Percentiles rank a stretch among this genome's conserved stretches.
Conservation (phyloP, 495 filamentous ascomycete genomes). For the Hypoxylon rickii region DNA sequence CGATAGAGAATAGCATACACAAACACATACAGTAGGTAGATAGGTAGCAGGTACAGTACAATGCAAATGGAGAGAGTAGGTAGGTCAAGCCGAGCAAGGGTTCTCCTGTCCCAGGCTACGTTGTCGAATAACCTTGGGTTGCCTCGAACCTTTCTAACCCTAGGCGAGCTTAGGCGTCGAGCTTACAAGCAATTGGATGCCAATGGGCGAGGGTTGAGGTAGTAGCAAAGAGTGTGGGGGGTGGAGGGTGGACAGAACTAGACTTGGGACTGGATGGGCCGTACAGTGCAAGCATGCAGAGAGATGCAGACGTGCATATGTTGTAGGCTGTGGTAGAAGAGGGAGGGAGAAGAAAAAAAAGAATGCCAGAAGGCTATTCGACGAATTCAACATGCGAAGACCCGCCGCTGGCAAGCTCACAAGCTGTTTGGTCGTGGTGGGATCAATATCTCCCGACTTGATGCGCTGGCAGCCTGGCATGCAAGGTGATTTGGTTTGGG, state of each 20-base stretch:
- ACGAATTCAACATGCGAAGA: conserved; percentile 22
- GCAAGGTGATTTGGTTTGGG: conserved; percentile 33
- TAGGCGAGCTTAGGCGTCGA: conserved; percentile 28
- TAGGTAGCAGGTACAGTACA: conserved; percentile 11
- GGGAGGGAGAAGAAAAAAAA: not conserved
- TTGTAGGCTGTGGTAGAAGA: too few species aligned
- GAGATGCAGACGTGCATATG: conserved; percentile 9
- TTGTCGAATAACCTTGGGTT: conserved; percentile 36
- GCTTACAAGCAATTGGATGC: conserved; percentile 33
- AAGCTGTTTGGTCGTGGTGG: conserved; percentile 29
- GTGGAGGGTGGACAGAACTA: conserved; percentile 1
- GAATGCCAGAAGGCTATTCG: conserved; percentile 32
- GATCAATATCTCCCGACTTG: conserved; percentile 33
- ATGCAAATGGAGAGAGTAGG: conserved; percentile 21
- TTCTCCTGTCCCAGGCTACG: conserved; percentile 28
- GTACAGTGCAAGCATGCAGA: not conserved
- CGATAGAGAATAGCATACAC: conserved; percentile 11
- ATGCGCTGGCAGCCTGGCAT: conserved; percentile 35
- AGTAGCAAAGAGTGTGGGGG: conserved; percentile 34
- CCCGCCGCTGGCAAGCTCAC: conserved; percentile 32
- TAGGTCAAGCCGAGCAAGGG: conserved; percentile 34
- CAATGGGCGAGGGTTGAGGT: conserved; percentile 30
- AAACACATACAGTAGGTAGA: too few species aligned
- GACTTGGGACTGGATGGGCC: not conserved
- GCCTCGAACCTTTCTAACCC: conserved; percentile 15